phyloP scores from a whole-genome alignment of 495 filamentous ascomycete species.

The Tuber melanosporum region DNA sequence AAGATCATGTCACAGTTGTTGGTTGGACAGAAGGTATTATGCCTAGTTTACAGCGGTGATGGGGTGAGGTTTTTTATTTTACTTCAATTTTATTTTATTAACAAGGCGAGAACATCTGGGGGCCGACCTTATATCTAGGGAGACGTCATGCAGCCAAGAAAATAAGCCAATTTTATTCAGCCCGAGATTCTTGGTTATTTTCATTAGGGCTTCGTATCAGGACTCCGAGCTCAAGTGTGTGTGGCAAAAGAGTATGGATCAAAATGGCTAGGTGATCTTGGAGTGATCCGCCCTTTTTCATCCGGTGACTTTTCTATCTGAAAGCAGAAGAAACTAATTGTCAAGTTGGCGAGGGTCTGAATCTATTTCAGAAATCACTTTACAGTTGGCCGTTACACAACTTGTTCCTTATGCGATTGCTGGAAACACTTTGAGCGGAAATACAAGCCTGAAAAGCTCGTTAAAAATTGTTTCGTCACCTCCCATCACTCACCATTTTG shows the following conservation, averaged over 20 bases:
- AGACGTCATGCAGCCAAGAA: background rate
- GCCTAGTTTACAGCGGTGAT: background rate
- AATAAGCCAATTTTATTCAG: background rate
- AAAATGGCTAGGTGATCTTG: background rate
- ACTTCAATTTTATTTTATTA: background rate
- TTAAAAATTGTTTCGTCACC: background rate
- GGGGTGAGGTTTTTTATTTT: conserved; percentile 10
- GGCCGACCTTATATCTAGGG: background rate
- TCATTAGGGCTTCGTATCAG: conserved; percentile 3
- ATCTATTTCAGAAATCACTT: background rate
- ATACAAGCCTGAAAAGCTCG: background rate
- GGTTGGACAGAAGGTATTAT: conserved; percentile 10
- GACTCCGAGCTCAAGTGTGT: background rate
- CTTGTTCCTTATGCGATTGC: background rate
- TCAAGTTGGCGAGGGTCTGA: background rate
- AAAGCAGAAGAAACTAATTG: background rate
- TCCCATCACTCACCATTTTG: background rate
- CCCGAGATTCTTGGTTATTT: background rate
- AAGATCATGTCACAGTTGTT: background rate
- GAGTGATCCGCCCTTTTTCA: background rate
- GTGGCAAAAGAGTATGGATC: background rate
- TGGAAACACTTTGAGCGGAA: background rate
- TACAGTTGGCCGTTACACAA: background rate
- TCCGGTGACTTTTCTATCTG: conserved; percentile 14
- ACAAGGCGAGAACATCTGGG: conserved; percentile 8